phyloP scores from a whole-genome alignment of 345 rosid genomes.

The Eutrema japonicum region DNA sequence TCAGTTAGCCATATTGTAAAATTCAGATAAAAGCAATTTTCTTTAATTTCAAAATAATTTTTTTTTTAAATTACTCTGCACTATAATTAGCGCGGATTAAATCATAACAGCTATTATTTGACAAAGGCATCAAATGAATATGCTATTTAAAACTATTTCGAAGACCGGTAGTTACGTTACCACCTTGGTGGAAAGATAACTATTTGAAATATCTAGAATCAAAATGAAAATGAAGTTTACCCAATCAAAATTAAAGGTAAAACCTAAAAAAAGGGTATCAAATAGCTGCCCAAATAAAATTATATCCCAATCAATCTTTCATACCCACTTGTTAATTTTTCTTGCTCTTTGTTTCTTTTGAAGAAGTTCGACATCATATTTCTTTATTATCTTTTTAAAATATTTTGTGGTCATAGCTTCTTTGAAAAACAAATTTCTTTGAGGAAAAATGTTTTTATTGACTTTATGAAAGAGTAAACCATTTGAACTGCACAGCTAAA shows the following conservation, averaged over 20 bases:
- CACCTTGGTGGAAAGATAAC: too few species aligned
- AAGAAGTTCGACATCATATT: conserved; percentile 5
- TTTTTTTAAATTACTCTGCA: too few species aligned
- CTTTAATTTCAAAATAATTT: too few species aligned
- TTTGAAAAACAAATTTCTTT: conserved; percentile 12
- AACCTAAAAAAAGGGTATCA: conserved; percentile 17
- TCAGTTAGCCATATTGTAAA: too few species aligned
- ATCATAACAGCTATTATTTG: too few species aligned
- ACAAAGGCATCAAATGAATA: too few species aligned
- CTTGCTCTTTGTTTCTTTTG: conserved; percentile 14
- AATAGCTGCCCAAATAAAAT: conserved; percentile 37
- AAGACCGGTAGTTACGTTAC: too few species aligned
- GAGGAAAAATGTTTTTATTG: conserved; percentile 27
- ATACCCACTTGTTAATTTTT: conserved; percentile 2
- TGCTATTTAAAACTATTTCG: too few species aligned
- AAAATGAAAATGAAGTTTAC: conserved; percentile 11
- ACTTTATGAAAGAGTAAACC: conserved; percentile 19
- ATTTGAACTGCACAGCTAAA: neutral
- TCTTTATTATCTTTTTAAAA: neutral
- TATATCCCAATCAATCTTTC: neutral
- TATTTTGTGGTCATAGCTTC: conserved; percentile 24
- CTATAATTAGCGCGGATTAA: too few species aligned
- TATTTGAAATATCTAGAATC: neutral
- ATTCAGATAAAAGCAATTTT: too few species aligned
- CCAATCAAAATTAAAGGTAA: too few species aligned